phyloP scores from a whole-genome alignment of 495 filamentous ascomycete species.

The Tuber borchii region DNA sequence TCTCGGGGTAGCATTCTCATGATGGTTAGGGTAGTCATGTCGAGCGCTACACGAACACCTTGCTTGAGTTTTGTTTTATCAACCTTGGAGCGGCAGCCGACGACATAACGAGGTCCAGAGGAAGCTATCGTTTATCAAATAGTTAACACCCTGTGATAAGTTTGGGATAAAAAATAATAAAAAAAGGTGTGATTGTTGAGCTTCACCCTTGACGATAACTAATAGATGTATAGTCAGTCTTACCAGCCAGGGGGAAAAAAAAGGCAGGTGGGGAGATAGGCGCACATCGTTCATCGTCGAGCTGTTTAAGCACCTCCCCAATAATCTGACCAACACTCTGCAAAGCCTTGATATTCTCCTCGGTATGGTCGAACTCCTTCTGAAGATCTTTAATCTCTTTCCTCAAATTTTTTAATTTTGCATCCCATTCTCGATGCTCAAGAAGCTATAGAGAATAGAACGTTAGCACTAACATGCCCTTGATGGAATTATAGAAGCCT shows the following conservation, averaged over 20 bases:
- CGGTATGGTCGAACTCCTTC: conserved; percentile 90
- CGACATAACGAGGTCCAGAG: conserved; percentile 94
- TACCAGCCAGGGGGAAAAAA: not conserved
- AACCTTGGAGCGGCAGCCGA: conserved; percentile 96
- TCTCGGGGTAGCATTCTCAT: conserved; percentile 99
- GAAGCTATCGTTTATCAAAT: conserved; percentile 63
- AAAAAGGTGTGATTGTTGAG: conserved; percentile 8
- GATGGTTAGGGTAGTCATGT: conserved; percentile 99
- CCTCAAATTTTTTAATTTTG: conserved; percentile 85
- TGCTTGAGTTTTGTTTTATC: conserved; percentile 96
- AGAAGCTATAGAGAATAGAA: conserved; percentile 58
- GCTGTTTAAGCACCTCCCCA: conserved; percentile 95
- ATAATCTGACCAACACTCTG: conserved; percentile 99
- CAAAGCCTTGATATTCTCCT: conserved; percentile 98
- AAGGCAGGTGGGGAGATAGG: conserved; percentile 21
- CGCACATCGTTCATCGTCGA: conserved; percentile 97
- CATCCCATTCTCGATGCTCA: conserved; percentile 96
- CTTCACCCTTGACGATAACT: conserved; percentile 41
- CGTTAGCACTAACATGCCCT: conserved; percentile 12
- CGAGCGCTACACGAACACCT: conserved; percentile 93
- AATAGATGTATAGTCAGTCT: conserved; percentile 23
- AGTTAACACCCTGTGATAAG: conserved; percentile 50
- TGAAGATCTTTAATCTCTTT: conserved; percentile 92
- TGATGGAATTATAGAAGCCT: not conserved
- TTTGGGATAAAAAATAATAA: not conserved